These are phyloP conservation scores for Fusarium paranaense DNA, from an alignment of 2,329 filamentous ascomycete genomes.

Conservation along the genomic window DNA sequence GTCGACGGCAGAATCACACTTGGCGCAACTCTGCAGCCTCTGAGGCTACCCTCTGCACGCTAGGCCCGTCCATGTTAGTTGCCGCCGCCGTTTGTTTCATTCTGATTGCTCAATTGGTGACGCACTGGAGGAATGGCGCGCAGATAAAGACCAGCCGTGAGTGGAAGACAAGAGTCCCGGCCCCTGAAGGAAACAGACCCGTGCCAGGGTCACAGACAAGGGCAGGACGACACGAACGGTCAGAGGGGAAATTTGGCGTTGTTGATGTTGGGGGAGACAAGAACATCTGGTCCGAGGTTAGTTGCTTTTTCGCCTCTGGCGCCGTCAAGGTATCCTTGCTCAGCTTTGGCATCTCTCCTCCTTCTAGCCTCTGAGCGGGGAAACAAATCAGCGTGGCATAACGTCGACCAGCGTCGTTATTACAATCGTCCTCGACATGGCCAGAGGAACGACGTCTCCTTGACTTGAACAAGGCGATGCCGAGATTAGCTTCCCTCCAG, in stretches of 20 bases:
- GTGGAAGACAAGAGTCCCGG: slow-evolving; percentile 22
- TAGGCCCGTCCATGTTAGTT: slow-evolving; percentile 23
- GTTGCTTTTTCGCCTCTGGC: slow-evolving; percentile 23
- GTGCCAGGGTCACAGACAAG: slow-evolving; percentile 17
- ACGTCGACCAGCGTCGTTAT: not conserved
- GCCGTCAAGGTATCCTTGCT: not conserved
- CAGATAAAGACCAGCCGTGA: slow-evolving; percentile 28
- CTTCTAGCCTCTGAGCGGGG: not conserved
- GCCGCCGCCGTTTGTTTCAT: slow-evolving; percentile 39
- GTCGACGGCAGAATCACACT: not conserved
- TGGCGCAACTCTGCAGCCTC: slow-evolving; percentile 3
- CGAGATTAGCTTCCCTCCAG: slow-evolving; percentile 43
- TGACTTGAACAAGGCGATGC: slow-evolving; percentile 40
- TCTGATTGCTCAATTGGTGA: slow-evolving; percentile 40
- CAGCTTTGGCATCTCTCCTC: not conserved
- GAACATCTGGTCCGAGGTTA: slow-evolving; percentile 1
- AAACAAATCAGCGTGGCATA: not conserved
- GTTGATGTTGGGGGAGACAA: slow-evolving; percentile 17
- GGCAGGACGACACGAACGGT: not conserved
- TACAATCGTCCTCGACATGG: slow-evolving; percentile 24
- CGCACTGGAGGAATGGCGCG: slow-evolving; percentile 31
- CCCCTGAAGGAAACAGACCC: slow-evolving; percentile 30
- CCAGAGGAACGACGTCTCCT: slow-evolving; percentile 22
- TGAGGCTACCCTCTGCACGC: not conserved
- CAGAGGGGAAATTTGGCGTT: slow-evolving; percentile 3